Evolutionary conservation across 2,329 filamentous ascomycete species (phyloP), one percentile per base, ranked within the genome.

Genomic region (Xylaria arbuscula): DNA sequence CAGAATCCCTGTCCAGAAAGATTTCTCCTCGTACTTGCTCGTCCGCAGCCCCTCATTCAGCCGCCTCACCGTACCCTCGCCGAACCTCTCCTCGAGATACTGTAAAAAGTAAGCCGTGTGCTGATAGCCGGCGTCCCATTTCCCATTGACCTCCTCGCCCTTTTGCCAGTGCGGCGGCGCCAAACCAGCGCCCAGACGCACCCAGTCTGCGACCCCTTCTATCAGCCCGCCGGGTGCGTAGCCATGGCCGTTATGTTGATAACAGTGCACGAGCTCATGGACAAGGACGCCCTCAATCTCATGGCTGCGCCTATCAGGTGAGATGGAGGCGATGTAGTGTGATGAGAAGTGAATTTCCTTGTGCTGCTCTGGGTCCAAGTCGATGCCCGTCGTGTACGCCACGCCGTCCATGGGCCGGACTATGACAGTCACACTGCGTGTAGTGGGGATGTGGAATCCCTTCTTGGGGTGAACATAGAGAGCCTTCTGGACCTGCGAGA

Each of bases 201-300:
- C 94, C 88, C 93, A 98, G 81, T 98, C 96, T 22, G 95, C 95
- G 62, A 98, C 89, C 0, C 95, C 95, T 80, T 98, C 95, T 64
- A 97, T 90, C 55, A 98, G 80, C 0, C 96, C 96, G 0, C 90
- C 90, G 0, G 92, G 92, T 51, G 89, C 88, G 4, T 82, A 82
- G 1, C 84, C 85, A 22, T 74, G 82, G 1, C 85, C 91, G 74
- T 93, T 90, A 80, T 93, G 92, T 80, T 98, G 95, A 81, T 92
- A 97, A 81, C 94, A 98, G 82, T 98, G 96, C 15, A 98, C 95
- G 70, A 98, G 90, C 81, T 98, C 95, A 78, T 98, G 95, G 1
- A 92, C 91, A 22, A 98, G 80, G 0, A 98, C 94, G 48, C 96
- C 96, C 19, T 88, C 82, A 67, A 98, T 89, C 81, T 98, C 93